Evolutionary conservation across 192 early-diverging fungal genomes (phyloP), one percentile per base, ranked within the genome.

Genomic region (Entomortierella beljakovae): DNA sequence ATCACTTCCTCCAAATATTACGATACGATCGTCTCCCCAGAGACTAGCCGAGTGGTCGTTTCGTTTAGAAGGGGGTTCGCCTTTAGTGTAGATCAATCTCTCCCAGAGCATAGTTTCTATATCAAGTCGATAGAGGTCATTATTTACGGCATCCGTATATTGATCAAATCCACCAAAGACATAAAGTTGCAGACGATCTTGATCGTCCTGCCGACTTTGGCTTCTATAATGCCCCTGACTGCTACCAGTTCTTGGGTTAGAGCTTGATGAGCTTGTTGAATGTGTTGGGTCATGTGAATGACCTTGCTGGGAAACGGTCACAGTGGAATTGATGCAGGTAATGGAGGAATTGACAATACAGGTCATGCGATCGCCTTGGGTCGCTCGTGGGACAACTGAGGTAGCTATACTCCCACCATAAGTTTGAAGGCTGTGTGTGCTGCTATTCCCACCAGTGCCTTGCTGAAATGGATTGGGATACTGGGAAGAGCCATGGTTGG

Each of bases 1-100:
- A 57, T 90, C 89, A 31, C 77, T 85, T 5, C 90, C 90, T 52
- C 90, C 90, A 81, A 89, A 91, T 13, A 92, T 88, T 15, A 92
- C 68, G 23, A 92, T 66, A 42, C 89, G 88, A 63, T 85, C 71
- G 7, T 68, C 61, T 20, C 84, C 80, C 89, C 89, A 92, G 16
- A 86, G 68, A 9, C 81, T 87, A 28, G 89, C 82, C 10, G 88
- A 85, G 59, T 92, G 90, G 51, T 88, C 88, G 60, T 80, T 91
- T 23, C 90, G 82, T 63, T 89, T 85, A 16, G 85, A 85, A 18
- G 88, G 87, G 25, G 76, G 75, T 32, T 70, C 65, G 23, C 86
- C 88, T 25, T 85, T 87, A 34, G 84, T 84, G 50, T 86, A 83
- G 23, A 87, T 81, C 16, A 90, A 61, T 29, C 80, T 77, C 23